These are phyloP conservation scores for Zoysia japonica DNA, from an alignment of 176 grass and related monocot species.

Conservation along the genomic window DNA sequence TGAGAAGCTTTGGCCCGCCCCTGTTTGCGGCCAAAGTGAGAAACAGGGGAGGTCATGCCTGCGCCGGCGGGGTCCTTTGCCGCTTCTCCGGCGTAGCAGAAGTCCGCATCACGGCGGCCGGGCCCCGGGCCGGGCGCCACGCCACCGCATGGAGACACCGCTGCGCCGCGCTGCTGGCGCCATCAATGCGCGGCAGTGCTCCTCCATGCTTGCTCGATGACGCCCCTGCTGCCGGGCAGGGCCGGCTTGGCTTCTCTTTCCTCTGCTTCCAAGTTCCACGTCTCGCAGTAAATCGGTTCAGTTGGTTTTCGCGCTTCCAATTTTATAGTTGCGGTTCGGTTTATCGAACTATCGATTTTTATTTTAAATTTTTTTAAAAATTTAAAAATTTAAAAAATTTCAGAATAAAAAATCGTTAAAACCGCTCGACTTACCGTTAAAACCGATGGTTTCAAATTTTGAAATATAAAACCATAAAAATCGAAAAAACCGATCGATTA, in stretches of 20 bases:
- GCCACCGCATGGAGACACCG: neutral
- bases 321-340: too few relatives aligned
- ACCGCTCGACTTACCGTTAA: too few relatives aligned
- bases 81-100: neutral
- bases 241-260: neutral
- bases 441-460: too few relatives aligned
- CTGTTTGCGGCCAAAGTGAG: neutral
- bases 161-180: slow-evolving; percentile 6
- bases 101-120: slow-evolving; percentile 8
- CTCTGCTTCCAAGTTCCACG: neutral
- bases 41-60: neutral
- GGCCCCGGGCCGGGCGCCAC: neutral
- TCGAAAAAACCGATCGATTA: too few relatives aligned
- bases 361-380: too few relatives aligned
- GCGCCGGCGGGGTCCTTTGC: neutral
- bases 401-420: too few relatives aligned
- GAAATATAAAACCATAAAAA: too few relatives aligned
- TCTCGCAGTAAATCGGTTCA: too few relatives aligned
- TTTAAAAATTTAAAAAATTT: too few relatives aligned
- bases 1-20: neutral
- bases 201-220: neutral
- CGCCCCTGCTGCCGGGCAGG: neutral
- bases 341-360: too few relatives aligned
- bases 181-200: slow-evolving; percentile 24
- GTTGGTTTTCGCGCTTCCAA: too few relatives aligned